phyloP scores from a whole-genome alignment of 192 early-diverging fungal species.

The Umbelopsis sp. region DNA sequence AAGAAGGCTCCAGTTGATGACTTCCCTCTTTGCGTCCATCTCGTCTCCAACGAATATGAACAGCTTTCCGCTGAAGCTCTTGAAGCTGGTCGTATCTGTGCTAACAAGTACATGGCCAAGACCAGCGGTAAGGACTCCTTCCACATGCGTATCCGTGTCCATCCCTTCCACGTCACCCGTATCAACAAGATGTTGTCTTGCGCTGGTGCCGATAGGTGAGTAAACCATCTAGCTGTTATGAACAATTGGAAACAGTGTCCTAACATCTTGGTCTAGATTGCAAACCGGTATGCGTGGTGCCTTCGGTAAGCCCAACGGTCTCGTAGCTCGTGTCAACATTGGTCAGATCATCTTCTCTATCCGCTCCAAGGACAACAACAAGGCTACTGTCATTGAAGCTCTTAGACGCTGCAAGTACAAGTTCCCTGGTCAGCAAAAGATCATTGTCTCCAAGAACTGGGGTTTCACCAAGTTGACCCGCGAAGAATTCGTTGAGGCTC shows the following conservation, averaged over 20 bases:
- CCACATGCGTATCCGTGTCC: slow-evolving; percentile 98
- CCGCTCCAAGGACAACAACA: slow-evolving; percentile 94
- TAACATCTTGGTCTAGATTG: slow-evolving; percentile 56
- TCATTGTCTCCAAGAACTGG: slow-evolving; percentile 99
- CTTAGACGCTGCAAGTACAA: slow-evolving; percentile 97
- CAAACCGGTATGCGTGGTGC: slow-evolving; percentile 99
- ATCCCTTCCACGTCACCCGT: slow-evolving; percentile 98
- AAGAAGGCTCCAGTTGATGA: slow-evolving; percentile 98
- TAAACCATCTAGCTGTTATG: background rate
- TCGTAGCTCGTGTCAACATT: slow-evolving; percentile 97
- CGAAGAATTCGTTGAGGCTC: slow-evolving; percentile 83
- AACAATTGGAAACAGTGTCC: background rate
- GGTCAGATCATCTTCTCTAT: slow-evolving; percentile 96
- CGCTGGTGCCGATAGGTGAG: slow-evolving; percentile 92
- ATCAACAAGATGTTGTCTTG: slow-evolving; percentile 99
- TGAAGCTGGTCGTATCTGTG: slow-evolving; percentile 96
- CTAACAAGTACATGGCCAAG: slow-evolving; percentile 99
- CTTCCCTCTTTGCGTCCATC: slow-evolving; percentile 94
- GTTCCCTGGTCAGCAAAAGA: slow-evolving; percentile 98
- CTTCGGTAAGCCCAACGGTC: slow-evolving; percentile 94
- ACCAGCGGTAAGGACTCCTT: slow-evolving; percentile 96
- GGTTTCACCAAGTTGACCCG: slow-evolving; percentile 98
- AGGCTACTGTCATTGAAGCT: slow-evolving; percentile 87
- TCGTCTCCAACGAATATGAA: slow-evolving; percentile 97
- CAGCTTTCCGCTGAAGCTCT: slow-evolving; percentile 98